Conservation (phyloP, 768 basidiomycete genomes). For the Fibroporia radiculosa region DNA sequence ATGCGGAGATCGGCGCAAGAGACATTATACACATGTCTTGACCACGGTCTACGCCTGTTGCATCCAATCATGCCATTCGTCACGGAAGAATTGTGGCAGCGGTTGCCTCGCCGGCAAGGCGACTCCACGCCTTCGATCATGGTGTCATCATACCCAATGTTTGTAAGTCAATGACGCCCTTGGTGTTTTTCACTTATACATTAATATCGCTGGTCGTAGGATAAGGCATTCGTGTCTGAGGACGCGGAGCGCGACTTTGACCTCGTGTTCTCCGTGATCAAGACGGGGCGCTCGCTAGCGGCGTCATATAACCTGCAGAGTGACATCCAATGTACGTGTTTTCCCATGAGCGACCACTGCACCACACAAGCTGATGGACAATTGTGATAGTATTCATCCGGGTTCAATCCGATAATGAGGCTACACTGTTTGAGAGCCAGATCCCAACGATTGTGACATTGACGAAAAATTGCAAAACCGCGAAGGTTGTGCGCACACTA, state of each 20-base stretch:
- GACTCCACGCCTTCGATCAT: slow-evolving; percentile 85
- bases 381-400: slow-evolving; percentile 63
- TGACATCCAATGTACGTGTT: slow-evolving; percentile 66
- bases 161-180: slow-evolving; percentile 40
- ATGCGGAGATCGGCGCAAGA: slow-evolving; percentile 83
- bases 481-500: slow-evolving; percentile 54
- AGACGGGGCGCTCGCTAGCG: slow-evolving; percentile 75
- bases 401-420: slow-evolving; percentile 54
- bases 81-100: slow-evolving; percentile 98
- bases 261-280: slow-evolving; percentile 72
- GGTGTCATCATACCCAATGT: slow-evolving; percentile 75
- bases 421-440: slow-evolving; percentile 64
- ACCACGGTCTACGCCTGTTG: slow-evolving; percentile 79
- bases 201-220: slow-evolving; percentile 30
- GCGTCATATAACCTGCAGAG: slow-evolving; percentile 84
- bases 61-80: slow-evolving; percentile 99
- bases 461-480: slow-evolving; percentile 82
- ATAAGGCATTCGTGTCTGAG: slow-evolving; percentile 49
- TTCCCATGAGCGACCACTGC: too few relatives aligned
- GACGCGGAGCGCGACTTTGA: slow-evolving; percentile 83
- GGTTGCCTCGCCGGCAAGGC: slow-evolving; percentile 77
- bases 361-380: background rate
- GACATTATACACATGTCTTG: slow-evolving; percentile 92
- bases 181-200: background rate
- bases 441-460: slow-evolving; percentile 68